Evolutionary conservation across 257 asterid species (phyloP).

Genomic region (Lithospermum erythrorhizon): DNA sequence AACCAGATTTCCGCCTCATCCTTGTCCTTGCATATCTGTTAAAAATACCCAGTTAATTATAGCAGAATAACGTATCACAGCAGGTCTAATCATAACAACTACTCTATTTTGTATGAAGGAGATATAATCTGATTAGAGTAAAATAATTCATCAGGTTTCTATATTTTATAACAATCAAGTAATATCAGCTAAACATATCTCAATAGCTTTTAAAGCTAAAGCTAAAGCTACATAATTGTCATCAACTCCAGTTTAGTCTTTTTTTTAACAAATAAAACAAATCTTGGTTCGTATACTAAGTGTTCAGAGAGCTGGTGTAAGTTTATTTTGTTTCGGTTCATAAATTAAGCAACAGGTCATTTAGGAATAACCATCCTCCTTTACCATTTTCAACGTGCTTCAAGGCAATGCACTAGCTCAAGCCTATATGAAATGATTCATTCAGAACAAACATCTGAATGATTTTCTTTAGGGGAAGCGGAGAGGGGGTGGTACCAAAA

Average conservation of each 20-base stretch:
- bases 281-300: background rate
- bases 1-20: slow-evolving; percentile 72
- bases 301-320: background rate
- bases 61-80: background rate
- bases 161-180: background rate
- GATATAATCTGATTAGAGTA: background rate
- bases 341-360: background rate
- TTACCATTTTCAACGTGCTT: too few species aligned
- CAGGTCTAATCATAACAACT: background rate
- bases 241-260: background rate
- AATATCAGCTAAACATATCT: background rate
- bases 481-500: too few species aligned
- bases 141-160: background rate
- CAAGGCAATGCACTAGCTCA: too few species aligned
- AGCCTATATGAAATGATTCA: too few species aligned
- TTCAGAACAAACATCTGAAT: too few species aligned
- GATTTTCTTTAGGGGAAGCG: too few species aligned
- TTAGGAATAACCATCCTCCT: too few species aligned
- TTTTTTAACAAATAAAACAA: background rate
- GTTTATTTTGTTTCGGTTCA: background rate
- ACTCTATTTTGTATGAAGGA: background rate
- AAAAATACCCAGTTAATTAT: slow-evolving; percentile 13
- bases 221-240: background rate
- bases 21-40: slow-evolving; percentile 76
- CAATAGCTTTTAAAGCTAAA: background rate